These are phyloP conservation scores for Fagus crenata DNA, from an alignment of 306 rosid species.

Conservation along the genomic window DNA sequence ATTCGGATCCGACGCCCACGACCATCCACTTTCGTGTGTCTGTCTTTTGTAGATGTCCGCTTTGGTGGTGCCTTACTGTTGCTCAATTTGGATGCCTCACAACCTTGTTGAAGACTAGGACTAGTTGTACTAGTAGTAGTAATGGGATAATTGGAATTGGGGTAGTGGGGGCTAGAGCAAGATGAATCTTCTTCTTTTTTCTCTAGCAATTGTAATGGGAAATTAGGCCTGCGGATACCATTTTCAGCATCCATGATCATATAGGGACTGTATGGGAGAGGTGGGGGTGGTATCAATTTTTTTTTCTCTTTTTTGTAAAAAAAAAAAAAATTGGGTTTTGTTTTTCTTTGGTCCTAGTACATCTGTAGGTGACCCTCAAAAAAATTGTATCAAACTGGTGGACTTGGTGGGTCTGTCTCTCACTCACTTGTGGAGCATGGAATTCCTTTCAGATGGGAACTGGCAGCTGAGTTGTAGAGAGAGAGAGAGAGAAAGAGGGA, in stretches of 20 bases:
- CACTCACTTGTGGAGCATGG: slow-evolving; percentile 60
- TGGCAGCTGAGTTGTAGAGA: slow-evolving; percentile 51
- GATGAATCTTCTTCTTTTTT: slow-evolving; percentile 46
- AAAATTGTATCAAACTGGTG: slow-evolving; percentile 40
- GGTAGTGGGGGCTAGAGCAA: slow-evolving; percentile 44
- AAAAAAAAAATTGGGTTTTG: neutral
- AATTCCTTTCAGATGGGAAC: slow-evolving; percentile 75
- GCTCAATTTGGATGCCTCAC: slow-evolving; percentile 33
- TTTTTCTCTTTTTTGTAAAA: neutral
- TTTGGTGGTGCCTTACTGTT: slow-evolving; percentile 52
- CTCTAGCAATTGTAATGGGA: slow-evolving; percentile 84
- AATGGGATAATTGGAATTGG: neutral
- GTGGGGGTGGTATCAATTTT: neutral
- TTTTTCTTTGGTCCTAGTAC: slow-evolving; percentile 28
- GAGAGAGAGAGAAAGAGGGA: slow-evolving; percentile 26
- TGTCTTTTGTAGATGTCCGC: slow-evolving; percentile 71
- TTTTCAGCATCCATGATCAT: slow-evolving; percentile 82
- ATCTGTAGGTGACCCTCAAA: slow-evolving; percentile 58
- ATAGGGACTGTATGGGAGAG: slow-evolving; percentile 22
- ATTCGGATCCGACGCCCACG: slow-evolving; percentile 99
- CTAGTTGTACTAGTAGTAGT: neutral
- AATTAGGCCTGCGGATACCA: slow-evolving; percentile 85
- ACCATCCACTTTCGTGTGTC: slow-evolving; percentile 93
- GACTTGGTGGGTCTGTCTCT: slow-evolving; percentile 72
- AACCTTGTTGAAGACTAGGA: neutral